phyloP scores from a whole-genome alignment of 2,329 filamentous ascomycete genomes.

The Penicillium digitatum region DNA sequence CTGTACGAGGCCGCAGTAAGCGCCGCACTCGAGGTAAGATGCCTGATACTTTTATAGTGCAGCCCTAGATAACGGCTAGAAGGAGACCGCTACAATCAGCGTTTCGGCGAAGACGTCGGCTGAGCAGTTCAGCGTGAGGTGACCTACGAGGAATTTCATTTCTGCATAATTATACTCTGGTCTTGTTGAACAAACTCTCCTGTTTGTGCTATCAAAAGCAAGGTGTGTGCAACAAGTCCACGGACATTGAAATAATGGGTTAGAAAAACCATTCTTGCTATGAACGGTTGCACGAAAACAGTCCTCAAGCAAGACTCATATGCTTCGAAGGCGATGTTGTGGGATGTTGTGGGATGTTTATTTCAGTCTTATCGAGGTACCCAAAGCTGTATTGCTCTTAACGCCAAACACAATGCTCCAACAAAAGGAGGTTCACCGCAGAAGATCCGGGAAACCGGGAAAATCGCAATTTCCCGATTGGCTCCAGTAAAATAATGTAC shows the following conservation, averaged over 20 bases:
- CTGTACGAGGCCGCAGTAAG: constrained; percentile 14
- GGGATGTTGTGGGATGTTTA: constrained; percentile 8
- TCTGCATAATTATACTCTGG: background rate
- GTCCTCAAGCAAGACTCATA: background rate
- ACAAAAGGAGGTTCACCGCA: constrained; percentile 14
- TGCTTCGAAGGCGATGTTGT: background rate
- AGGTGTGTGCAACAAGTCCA: background rate
- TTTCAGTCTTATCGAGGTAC: constrained; percentile 22
- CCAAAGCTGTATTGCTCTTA: constrained; percentile 23
- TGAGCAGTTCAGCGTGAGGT: background rate
- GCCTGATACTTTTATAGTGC: background rate
- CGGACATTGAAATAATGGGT: background rate
- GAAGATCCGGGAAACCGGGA: constrained; percentile 9
- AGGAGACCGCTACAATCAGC: constrained; percentile 33
- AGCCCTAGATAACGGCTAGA: constrained; percentile 10
- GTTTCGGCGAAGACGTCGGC: constrained; percentile 24
- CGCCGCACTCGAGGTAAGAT: constrained; percentile 31
- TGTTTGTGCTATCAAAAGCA: background rate
- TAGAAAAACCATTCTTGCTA: background rate
- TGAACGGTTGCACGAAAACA: background rate
- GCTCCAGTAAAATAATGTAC: constrained; percentile 26
- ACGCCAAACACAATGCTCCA: constrained; percentile 28
- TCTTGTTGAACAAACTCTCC: background rate
- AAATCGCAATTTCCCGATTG: constrained; percentile 1
- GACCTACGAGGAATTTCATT: background rate